Conservation (phyloP, 1,139 yeast genomes). For the Spathaspora sp. region DNA sequence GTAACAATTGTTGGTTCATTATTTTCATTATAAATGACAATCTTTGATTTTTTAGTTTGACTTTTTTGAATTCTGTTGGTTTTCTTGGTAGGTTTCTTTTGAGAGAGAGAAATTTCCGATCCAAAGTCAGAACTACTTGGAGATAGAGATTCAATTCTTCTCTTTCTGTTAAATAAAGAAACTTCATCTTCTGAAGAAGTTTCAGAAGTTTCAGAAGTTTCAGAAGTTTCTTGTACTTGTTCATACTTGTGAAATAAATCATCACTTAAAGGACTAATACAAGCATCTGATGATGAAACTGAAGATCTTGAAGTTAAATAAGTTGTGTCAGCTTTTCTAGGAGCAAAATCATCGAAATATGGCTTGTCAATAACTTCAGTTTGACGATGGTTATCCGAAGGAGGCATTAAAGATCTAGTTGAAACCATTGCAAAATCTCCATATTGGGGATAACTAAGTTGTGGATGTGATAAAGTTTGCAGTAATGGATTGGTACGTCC, state of each 20-base stretch:
- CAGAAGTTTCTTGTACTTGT: conserved; percentile 5
- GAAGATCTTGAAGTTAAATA: conserved; percentile 15
- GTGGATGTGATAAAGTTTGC: conserved; percentile 3
- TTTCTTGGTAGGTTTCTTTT: conserved; percentile 6
- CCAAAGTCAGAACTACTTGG: background rate
- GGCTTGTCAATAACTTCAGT: conserved; percentile 6
- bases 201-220: conserved; percentile 7
- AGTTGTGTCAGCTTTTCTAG: conserved; percentile 3
- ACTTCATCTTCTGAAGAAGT: conserved; percentile 5
- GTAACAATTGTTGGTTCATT: conserved; percentile 6
- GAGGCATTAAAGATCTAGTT: background rate
- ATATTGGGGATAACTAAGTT: conserved; percentile 5
- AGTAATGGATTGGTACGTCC: background rate
- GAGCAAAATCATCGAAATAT: conserved; percentile 12
- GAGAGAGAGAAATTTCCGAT: background rate
- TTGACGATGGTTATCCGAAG: background rate
- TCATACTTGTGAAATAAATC: conserved; percentile 55
- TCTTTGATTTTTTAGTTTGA: background rate
- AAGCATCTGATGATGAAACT: conserved; percentile 27
- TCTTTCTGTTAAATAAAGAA: background rate
- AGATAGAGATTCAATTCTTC: background rate
- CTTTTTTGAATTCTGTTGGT: conserved; percentile 5
- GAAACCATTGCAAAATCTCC: conserved; percentile 10
- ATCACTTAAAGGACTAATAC: conserved; percentile 48
- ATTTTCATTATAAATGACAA: conserved; percentile 1